Base-by-base conservation (phyloP, 805 yeast species). In the Pichia paraexigua region DNA sequence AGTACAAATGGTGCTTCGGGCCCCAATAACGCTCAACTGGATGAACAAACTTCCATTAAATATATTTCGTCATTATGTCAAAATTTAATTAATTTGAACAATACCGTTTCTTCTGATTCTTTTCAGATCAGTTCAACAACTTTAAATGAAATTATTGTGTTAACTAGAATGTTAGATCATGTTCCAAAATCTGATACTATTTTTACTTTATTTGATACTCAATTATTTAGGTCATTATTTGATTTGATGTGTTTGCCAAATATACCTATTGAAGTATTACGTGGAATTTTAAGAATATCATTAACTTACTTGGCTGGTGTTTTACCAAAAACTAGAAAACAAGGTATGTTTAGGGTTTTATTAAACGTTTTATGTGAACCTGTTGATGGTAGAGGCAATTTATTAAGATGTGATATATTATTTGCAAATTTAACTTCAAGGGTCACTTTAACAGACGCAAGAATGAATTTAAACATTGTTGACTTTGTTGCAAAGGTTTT, bases 121-220 rank as follows among this genome's bases (percentile, higher is more conserved):
- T 20, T 43, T 2, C 41, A 50, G 9, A 7, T 51, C 2, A 43
- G 28, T 35, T 18, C 55, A 46, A 83, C 78, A 52, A 72, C 73
- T 55, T 72, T 76, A 46, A 79, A 77, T 61, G 71, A 79, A 2
- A 74, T 81, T 11, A 75, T 76, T 1, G 79, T 80, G 5, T 63
- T 82, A 30, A 77, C 83, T 32, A 78, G 74, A 55, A 66, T 78
- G 27, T 63, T 80, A 43, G 82, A 78, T 43, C 65, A 69, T 22
- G 72, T 76, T 8, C 77, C 79, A 5, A 59, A 57, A 42, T 62
- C 66, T 1, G 66, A 64, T 45, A 39, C 22, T 2, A 48, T 66
- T 32, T 55, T 56, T 41, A 21, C 46, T 2, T 40, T 54, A 6
- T 56, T 66, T 37, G 69, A 65, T 51, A 24, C 54, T 2, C 47